Base-by-base conservation (phyloP, 1,284 basidiomycete genomes). In the Cryptococcus jaspeensis region DNA sequence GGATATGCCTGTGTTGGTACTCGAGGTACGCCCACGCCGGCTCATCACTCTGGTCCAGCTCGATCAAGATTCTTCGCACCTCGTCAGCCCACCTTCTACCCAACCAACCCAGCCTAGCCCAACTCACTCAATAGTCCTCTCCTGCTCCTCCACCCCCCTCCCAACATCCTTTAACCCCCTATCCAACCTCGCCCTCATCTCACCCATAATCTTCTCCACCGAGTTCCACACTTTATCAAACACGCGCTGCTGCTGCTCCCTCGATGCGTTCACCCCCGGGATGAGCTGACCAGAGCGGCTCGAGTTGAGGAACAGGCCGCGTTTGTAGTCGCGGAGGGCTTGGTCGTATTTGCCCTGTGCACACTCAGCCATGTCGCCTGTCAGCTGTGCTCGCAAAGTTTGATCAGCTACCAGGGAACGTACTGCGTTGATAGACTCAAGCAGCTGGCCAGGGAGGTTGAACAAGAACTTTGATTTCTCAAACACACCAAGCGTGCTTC, bases 401-500 rank as follows among this genome's bases (percentile, higher is more conserved):
- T 9, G n/a, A 52, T 32, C n/a, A 41, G 50, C 16, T 32, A 44
- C 23, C 41, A 38, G 28, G 9, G n/a, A n/a, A 81, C 87, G 62
- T 67, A 92, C 90, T 57, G 87, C 87, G 78, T 92, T 87, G 50
- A 99, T 89, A 18, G 84, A 88, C 72, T 96, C 95, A 23, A 90
- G 84, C n/a, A 99, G 84, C 44, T 88, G 87, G 22, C 90, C 89
- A 0, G 96, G 95, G 20, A 99, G 82, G 71, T 97, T 98, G 84
- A 99, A 99, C 76, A 99, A 92, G 83, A 98, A 99, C 69, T 94
- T 96, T 55, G 90, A 94, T 47, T 93, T 85, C 65, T 99, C 95
- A 66, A 99, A 98, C 7, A 99, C 92, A 41, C 90, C 88, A 13
- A 99, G 83, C 0, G 96, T 98, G 0, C 88, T 91, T 25, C 92